These are phyloP conservation scores for Kwoniella newhampshirensis DNA, from an alignment of 768 basidiomycete species.

Conservation along the genomic window DNA sequence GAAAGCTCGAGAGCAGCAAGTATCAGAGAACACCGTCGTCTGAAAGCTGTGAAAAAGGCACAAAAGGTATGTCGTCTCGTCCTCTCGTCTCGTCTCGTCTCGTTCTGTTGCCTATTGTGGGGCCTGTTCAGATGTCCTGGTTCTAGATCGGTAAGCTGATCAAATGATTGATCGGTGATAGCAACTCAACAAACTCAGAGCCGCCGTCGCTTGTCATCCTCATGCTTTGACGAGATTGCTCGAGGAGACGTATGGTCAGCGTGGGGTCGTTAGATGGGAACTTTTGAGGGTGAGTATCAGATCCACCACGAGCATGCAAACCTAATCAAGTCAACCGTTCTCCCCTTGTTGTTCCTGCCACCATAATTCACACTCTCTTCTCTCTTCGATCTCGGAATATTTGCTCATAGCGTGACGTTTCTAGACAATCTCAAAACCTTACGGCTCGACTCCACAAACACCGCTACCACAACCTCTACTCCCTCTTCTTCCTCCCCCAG, in stretches of 20 bases:
- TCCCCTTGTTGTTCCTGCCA: too few relatives aligned
- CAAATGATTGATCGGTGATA: slow-evolving; percentile 7
- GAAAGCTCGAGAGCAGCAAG: slow-evolving; percentile 9
- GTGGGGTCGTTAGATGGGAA: slow-evolving; percentile 25
- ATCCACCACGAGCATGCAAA: too few relatives aligned
- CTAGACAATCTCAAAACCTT: slow-evolving; percentile 1
- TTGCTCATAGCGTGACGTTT: background rate
- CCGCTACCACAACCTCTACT: slow-evolving; percentile 24
- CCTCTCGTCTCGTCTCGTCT: too few relatives aligned
- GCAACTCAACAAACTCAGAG: slow-evolving; percentile 31
- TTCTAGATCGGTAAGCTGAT: background rate
- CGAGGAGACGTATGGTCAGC: slow-evolving; percentile 34
- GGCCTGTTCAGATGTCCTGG: too few relatives aligned
- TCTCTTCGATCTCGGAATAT: background rate
- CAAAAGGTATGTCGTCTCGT: slow-evolving; percentile 9
- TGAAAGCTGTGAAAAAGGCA: slow-evolving; percentile 10
- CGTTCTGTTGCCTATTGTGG: too few relatives aligned
- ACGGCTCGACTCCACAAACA: background rate
- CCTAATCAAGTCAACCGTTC: too few relatives aligned
- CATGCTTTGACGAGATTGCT: slow-evolving; percentile 39
- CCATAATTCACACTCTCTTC: background rate
- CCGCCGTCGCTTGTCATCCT: slow-evolving; percentile 40
- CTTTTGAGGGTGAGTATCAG: slow-evolving; percentile 25
- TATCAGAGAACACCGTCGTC: background rate
- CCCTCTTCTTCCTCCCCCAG: slow-evolving; percentile 23